phyloP scores from a whole-genome alignment of 2,329 filamentous ascomycete genomes.

The Talaromyces funiculosus region DNA sequence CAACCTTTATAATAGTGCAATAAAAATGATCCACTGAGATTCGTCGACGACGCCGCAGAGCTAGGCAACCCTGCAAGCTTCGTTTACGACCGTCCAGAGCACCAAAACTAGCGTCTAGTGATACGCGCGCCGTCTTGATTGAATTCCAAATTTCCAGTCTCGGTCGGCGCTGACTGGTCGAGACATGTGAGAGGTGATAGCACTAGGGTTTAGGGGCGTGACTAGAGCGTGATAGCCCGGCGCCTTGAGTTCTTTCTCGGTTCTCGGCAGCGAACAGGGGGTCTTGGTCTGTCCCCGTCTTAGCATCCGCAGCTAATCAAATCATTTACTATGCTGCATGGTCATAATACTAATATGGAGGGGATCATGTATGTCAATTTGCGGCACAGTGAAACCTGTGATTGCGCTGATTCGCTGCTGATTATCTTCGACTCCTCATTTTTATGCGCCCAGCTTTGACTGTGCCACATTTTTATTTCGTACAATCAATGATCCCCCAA shows the following conservation, averaged over 20 bases:
- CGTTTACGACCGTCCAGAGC: not conserved
- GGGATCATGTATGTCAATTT: not conserved
- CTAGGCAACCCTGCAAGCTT: not conserved
- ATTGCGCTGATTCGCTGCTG: not conserved
- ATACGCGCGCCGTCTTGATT: not conserved
- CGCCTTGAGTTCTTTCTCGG: not conserved
- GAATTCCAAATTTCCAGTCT: not conserved
- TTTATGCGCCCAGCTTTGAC: not conserved
- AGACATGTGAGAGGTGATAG: constrained; percentile 1
- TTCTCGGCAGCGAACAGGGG: constrained; percentile 1
- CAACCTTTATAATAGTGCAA: not conserved
- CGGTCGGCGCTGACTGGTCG: not conserved
- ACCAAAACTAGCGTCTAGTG: not conserved
- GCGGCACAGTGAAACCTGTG: not conserved
- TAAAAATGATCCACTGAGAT: no score
- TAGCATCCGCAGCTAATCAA: not conserved
- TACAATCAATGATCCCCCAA: not conserved
- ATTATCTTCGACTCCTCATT: not conserved
- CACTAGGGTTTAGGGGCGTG: not conserved
- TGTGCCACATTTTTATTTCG: not conserved
- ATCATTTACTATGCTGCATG: not conserved
- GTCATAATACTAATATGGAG: not conserved
- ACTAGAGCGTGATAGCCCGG: not conserved
- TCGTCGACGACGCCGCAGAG: not conserved
- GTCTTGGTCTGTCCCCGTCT: not conserved